These are phyloP conservation scores for Bacidia gigantensis DNA, from an alignment of 495 filamentous ascomycete species.

Conservation along the genomic window DNA sequence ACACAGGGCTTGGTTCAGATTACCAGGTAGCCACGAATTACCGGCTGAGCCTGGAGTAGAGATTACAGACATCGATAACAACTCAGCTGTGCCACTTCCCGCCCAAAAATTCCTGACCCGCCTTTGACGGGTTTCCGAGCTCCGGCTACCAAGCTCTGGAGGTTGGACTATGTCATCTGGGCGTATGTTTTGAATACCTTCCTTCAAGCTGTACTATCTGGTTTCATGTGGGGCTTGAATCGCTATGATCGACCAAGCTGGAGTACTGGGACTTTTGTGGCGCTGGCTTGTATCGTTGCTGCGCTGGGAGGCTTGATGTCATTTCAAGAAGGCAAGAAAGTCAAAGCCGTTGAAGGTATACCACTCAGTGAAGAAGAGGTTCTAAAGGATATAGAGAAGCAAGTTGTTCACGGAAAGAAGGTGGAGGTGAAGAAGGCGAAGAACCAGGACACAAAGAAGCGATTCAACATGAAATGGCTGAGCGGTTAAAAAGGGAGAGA, in stretches of 20 bases:
- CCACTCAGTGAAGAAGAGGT: constrained; percentile 14
- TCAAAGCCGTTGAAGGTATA: constrained; percentile 17
- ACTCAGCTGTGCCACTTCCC: constrained; percentile 41
- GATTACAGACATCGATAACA: constrained; percentile 22
- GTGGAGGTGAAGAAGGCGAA: background rate
- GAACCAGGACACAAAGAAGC: background rate
- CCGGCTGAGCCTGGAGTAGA: constrained; percentile 4
- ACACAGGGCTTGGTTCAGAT: constrained; percentile 56
- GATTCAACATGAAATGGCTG: background rate
- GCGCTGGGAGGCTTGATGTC: constrained; percentile 55
- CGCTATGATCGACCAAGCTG: constrained; percentile 56
- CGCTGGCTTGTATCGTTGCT: constrained; percentile 51
- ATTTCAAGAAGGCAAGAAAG: constrained; percentile 39
- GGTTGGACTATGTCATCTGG: constrained; percentile 69
- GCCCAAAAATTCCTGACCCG: constrained; percentile 36
- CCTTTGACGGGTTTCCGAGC: constrained; percentile 53
- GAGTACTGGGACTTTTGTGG: constrained; percentile 63
- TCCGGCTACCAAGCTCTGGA: constrained; percentile 54
- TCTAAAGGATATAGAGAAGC: constrained; percentile 14
- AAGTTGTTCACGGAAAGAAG: constrained; percentile 13
- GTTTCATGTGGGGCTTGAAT: constrained; percentile 71
- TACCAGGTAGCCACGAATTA: constrained; percentile 36
- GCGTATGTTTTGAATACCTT: constrained; percentile 62
- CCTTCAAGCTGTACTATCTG: constrained; percentile 53
- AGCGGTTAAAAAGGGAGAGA: background rate